Base-by-base conservation (phyloP, 208 protist species). In the Balamuthia mandrillaris region DNA sequence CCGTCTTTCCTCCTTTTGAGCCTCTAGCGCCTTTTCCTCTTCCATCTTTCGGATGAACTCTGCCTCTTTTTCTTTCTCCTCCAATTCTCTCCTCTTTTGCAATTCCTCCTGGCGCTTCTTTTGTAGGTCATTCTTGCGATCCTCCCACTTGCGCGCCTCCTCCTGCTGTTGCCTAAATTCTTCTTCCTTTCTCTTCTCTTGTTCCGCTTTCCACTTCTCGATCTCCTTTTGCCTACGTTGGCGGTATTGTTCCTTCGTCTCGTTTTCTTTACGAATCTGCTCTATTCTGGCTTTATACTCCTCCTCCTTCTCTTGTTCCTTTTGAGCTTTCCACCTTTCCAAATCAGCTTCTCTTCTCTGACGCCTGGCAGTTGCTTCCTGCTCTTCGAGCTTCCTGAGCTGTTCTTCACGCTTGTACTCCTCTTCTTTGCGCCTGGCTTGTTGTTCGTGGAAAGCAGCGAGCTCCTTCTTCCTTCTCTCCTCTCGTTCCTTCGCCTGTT, bases 141-240 rank as follows among this genome's bases (percentile, higher is more conserved):
- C 12, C 29, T 33, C 27, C 68, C 37, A 27, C 14, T 9, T 14
- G 4, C 27, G 18, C 1, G 29, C 24, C 45, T 78, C 68, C 31
- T 37, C 27, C 45, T 78, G 68, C 29, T 78, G 45, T 3, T 33
- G 39, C 45, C 41, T 52, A 35, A 78, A 78, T 47, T 42, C 41
- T 31, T 78, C 68, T 37, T 82, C 75, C 75, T 82, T 82, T n/a
- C 37, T 47, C 1, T 54, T 47, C 56, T 82, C 75, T 24, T 82
- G 52, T 54, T 82, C 75, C 10, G 60, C 75, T 33, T 29, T 33
- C 21, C 54, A 61, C n/a, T 49, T 42, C 10, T 4, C 1, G 72
- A 81, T 21, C 47, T 81, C 72, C 51, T 81, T 49, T 9, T 29
- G 35, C 12, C 72, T 29, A 14, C 75, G 75, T 37, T 31, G 9